phyloP scores from a whole-genome alignment of 371 early-diverging fungal species.

The Actinomucor elegans region DNA sequence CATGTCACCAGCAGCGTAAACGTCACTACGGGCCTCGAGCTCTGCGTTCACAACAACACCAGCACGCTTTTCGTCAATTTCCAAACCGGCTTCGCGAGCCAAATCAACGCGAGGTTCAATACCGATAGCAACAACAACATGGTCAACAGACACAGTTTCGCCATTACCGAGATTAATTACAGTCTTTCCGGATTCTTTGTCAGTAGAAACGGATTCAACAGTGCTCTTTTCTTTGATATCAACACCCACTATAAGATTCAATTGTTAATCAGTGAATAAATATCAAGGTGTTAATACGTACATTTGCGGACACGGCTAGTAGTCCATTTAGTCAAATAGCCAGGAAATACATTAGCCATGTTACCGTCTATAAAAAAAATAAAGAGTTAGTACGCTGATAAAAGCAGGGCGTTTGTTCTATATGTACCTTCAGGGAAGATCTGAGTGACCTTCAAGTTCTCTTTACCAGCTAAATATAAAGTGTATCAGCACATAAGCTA shows the following conservation, averaged over 20 bases:
- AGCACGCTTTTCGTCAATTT: conserved; percentile 65
- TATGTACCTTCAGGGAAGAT: conserved; percentile 65
- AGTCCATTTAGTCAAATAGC: conserved; percentile 73
- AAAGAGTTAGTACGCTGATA: background rate
- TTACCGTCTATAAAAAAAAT: conserved; percentile 50
- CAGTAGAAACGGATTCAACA: conserved; percentile 41
- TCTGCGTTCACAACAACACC: conserved; percentile 79
- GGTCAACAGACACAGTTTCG: conserved; percentile 55
- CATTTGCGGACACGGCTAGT: conserved; percentile 56
- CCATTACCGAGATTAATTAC: conserved; percentile 51
- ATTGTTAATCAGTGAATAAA: background rate
- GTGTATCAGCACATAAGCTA: background rate
- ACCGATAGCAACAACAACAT: conserved; percentile 75
- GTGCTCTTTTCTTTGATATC: conserved; percentile 52
- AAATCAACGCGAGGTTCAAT: conserved; percentile 70
- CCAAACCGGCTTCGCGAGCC: conserved; percentile 68
- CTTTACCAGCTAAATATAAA: conserved; percentile 39
- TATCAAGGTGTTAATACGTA: too few relatives aligned
- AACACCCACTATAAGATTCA: conserved; percentile 54
- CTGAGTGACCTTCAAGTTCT: conserved; percentile 64
- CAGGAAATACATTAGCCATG: conserved; percentile 73
- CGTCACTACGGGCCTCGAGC: conserved; percentile 70
- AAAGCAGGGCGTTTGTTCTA: background rate
- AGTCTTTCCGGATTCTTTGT: conserved; percentile 45
- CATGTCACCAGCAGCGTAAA: conserved; percentile 79